Evolutionary conservation across 1,284 basidiomycete genomes (phyloP).

Genomic region (Apiotrichum montevideense): DNA sequence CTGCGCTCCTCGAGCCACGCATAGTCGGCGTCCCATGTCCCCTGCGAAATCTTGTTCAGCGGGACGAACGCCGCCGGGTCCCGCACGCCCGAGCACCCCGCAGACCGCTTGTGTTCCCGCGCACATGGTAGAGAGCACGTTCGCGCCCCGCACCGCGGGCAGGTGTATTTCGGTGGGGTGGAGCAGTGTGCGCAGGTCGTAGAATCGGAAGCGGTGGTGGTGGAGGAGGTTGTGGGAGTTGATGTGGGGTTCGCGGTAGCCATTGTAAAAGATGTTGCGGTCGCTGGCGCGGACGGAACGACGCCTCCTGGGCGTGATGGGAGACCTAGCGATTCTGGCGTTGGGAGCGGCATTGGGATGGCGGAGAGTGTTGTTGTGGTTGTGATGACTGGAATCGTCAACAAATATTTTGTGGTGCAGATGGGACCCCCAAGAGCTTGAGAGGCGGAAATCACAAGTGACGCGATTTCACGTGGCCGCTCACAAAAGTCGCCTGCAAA

Average conservation of each 20-base stretch:
- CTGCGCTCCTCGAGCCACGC: slow-evolving; percentile 72
- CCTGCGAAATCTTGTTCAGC: slow-evolving; percentile 73
- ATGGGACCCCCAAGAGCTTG: no score
- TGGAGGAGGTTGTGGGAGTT: neutral
- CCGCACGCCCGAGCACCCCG: slow-evolving; percentile 65
- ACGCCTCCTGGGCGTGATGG: neutral
- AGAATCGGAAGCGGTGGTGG: neutral
- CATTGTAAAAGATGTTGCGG: neutral
- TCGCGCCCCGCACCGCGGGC: slow-evolving; percentile 63
- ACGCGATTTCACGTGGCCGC: no score
- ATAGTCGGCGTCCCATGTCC: slow-evolving; percentile 78
- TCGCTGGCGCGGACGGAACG: neutral
- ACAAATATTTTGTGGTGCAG: no score
- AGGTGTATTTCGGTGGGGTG: slow-evolving; percentile 62
- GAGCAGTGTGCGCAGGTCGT: slow-evolving; percentile 22
- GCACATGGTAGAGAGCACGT: slow-evolving; percentile 73
- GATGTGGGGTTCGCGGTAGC: neutral
- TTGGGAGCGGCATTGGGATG: slow-evolving; percentile 1
- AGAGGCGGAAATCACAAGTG: no score
- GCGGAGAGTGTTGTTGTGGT: no score
- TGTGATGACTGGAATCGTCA: no score
- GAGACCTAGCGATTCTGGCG: slow-evolving; percentile 1
- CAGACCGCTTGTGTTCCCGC: slow-evolving; percentile 59
- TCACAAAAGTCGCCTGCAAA: no score
- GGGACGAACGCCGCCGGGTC: slow-evolving; percentile 67